phyloP scores from a whole-genome alignment of 352 stramenopile genomes.

The Phytophthora podocarpi region DNA sequence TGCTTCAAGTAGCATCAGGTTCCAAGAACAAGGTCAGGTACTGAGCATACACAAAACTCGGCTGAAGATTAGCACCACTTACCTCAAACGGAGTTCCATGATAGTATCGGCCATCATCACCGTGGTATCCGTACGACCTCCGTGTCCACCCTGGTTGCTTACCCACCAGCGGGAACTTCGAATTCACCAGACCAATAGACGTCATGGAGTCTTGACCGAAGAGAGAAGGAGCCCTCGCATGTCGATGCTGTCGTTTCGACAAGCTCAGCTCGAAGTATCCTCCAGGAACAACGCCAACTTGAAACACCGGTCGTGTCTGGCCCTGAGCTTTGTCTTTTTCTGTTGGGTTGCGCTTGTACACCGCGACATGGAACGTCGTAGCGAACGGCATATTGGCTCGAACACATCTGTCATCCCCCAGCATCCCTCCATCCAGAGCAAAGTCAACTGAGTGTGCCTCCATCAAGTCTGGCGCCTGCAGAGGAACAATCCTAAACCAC shows the following conservation, averaged over 20 bases:
- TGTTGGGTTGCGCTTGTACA: constrained; percentile 43
- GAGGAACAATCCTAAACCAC: constrained; percentile 39
- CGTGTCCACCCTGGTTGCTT: constrained; percentile 76
- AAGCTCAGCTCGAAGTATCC: constrained; percentile 85
- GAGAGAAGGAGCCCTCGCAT: constrained; percentile 4
- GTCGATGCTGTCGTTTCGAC: constrained; percentile 28
- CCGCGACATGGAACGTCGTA: constrained; percentile 58
- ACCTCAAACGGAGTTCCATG: constrained; percentile 51
- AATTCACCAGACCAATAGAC: constrained; percentile 62
- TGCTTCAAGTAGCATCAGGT: constrained; percentile 20
- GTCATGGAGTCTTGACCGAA: constrained; percentile 51
- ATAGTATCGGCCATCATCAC: constrained; percentile 80
- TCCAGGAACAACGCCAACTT: constrained; percentile 58
- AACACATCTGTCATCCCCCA: constrained; percentile 71
- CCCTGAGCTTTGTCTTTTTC: constrained; percentile 17
- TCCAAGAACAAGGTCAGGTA: not conserved
- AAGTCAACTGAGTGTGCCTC: constrained; percentile 48
- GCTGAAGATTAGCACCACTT: not conserved
- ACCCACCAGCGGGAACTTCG: constrained; percentile 57
- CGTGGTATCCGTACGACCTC: constrained; percentile 76
- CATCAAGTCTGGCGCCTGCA: constrained; percentile 18
- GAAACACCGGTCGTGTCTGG: constrained; percentile 29
- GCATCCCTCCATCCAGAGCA: constrained; percentile 49
- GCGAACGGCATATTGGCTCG: constrained; percentile 73
- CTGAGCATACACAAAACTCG: not conserved